phyloP scores from a whole-genome alignment of 805 yeast genomes.

The Starmerella floris region DNA sequence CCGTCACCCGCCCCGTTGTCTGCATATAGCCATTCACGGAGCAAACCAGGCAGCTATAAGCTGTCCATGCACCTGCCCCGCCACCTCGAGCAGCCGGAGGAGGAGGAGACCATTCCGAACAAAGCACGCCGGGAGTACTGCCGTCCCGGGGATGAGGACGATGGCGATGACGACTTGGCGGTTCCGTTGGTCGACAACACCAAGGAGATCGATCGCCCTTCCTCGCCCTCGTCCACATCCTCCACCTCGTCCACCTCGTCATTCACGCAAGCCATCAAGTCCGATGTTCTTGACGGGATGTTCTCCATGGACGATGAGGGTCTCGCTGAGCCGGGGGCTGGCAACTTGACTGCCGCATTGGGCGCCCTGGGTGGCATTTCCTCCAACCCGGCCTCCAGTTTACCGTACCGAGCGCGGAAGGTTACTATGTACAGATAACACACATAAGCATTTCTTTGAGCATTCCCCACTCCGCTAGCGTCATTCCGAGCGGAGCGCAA shows the following conservation, averaged over 20 bases:
- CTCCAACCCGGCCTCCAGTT: too few species aligned
- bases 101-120: not conserved
- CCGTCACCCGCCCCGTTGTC: conserved; percentile 7
- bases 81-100: conserved; percentile 16
- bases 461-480: too few species aligned
- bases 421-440: too few species aligned
- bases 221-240: conserved; percentile 3
- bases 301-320: conserved; percentile 14
- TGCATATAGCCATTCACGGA: not conserved
- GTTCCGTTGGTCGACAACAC: too few species aligned
- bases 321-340: not conserved
- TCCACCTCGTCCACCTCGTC: conserved; percentile 2
- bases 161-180: conserved; percentile 6
- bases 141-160: not conserved
- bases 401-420: too few species aligned
- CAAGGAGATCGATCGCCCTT: conserved; percentile 1
- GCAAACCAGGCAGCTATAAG: conserved; percentile 2
- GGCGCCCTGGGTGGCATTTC: too few species aligned
- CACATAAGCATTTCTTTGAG: too few species aligned
- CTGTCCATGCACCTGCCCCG: conserved; percentile 9
- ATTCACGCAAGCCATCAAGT: not conserved
- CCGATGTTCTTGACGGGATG: conserved; percentile 4
- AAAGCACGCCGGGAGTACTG: not conserved
- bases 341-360: too few species aligned
- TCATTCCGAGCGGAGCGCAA: too few species aligned